These are phyloP conservation scores for Cordia subcordata DNA, from an alignment of 257 asterid species.

Conservation along the genomic window DNA sequence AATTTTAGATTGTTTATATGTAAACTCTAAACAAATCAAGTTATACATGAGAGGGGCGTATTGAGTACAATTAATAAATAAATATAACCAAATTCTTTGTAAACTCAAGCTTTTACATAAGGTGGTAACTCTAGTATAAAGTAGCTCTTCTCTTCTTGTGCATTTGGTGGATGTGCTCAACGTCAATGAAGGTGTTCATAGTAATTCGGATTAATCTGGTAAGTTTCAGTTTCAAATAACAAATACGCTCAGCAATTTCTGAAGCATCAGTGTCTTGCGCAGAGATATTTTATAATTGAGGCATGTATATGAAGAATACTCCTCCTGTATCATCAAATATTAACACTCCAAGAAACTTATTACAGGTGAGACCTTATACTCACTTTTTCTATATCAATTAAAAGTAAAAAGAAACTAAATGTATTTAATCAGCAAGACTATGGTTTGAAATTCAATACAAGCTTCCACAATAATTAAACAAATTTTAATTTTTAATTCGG, in stretches of 20 bases:
- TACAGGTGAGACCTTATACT: constrained; percentile 55
- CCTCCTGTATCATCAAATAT: constrained; percentile 70
- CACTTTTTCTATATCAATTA: background rate
- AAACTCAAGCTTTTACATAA: too few relatives aligned
- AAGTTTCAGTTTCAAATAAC: constrained; percentile 9
- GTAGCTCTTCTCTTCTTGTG: constrained; percentile 72
- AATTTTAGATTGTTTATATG: too few relatives aligned
- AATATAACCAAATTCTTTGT: too few relatives aligned
- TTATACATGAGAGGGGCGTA: too few relatives aligned
- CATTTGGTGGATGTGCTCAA: constrained; percentile 77
- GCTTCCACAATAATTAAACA: too few relatives aligned
- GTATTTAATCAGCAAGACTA: too few relatives aligned
- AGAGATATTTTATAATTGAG: constrained; percentile 34
- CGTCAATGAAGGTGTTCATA: constrained; percentile 44
- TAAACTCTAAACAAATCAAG: too few relatives aligned
- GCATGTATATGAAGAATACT: constrained; percentile 77
- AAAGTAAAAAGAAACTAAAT: too few relatives aligned
- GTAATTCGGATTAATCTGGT: constrained; percentile 78
- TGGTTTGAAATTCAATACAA: background rate
- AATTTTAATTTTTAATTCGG: too few relatives aligned
- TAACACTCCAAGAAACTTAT: constrained; percentile 54
- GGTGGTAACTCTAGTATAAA: too few relatives aligned
- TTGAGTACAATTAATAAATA: too few relatives aligned
- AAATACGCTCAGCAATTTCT: background rate
- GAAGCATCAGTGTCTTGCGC: background rate